Percentiles rank a stretch among this genome's conserved stretches.
Conservation (phyloP, 2,329 filamentous ascomycete genomes). For the Xylogone sp. region DNA sequence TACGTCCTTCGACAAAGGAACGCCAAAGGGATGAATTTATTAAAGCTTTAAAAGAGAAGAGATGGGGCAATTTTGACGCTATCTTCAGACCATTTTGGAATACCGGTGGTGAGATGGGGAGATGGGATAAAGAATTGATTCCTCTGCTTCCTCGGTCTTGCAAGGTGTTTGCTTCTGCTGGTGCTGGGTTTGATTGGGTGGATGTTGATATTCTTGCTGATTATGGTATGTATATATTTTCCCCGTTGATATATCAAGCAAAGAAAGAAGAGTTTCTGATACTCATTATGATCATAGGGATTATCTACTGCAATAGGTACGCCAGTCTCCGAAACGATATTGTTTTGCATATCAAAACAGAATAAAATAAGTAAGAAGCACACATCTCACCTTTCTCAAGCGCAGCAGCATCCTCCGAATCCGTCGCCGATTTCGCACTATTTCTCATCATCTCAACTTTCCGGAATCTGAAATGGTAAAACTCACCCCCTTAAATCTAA, state of each 20-base stretch:
- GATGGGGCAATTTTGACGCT: constrained; percentile 51
- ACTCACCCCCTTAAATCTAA: constrained; percentile 16
- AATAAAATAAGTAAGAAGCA: background rate
- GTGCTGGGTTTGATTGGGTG: constrained; percentile 62
- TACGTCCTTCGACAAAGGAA: constrained; percentile 47
- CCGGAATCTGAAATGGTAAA: constrained; percentile 63
- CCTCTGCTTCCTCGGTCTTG: constrained; percentile 47
- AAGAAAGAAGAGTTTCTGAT: background rate
- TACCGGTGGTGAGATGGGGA: constrained; percentile 62
- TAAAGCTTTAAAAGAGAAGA: constrained; percentile 42
- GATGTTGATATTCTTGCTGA: constrained; percentile 57
- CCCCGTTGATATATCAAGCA: no score
- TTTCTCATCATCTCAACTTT: constrained; percentile 68
- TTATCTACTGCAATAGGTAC: constrained; percentile 65
- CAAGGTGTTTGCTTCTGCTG: constrained; percentile 55
- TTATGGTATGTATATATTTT: constrained; percentile 43
- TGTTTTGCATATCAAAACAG: no score
- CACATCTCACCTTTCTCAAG: constrained; percentile 24
- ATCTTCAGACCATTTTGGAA: constrained; percentile 59
- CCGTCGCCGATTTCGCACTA: constrained; percentile 68
- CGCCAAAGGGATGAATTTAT: constrained; percentile 47
- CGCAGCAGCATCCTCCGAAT: constrained; percentile 65
- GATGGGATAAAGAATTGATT: constrained; percentile 58
- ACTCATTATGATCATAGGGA: constrained; percentile 29
- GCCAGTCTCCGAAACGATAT: background rate